A percentile compares a stretch with the other conserved stretches of the same genome.
These are phyloP conservation scores for Chaetomium sp. DNA, from an alignment of 2,329 filamentous ascomycete genomes.

Conservation along the genomic window DNA sequence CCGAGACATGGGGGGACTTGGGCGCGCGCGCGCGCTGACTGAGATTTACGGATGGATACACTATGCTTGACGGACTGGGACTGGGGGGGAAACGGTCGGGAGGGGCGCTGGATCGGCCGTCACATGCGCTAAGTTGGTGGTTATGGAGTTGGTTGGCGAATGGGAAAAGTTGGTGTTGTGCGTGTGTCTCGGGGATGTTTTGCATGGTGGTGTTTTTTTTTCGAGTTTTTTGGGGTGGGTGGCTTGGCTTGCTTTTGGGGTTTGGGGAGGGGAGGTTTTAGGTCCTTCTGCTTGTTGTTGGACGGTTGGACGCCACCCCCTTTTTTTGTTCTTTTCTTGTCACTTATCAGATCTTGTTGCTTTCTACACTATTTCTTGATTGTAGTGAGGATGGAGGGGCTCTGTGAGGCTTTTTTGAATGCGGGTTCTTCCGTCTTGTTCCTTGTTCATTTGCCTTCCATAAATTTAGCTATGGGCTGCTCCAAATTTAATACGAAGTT, in stretches of 20 bases:
- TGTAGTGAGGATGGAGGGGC: neutral
- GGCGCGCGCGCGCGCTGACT: neutral
- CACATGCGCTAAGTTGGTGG: neutral
- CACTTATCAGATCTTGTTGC: constrained; percentile 1
- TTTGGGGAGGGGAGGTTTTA: neutral
- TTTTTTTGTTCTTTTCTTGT: neutral
- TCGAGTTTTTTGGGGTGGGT: neutral
- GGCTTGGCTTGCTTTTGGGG: neutral
- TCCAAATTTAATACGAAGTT: no score
- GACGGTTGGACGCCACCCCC: constrained; percentile 10
- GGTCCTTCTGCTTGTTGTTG: neutral
- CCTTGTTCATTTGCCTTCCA: neutral
- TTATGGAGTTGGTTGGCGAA: neutral
- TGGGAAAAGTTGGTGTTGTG: neutral
- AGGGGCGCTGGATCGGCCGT: neutral
- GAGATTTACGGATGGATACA: no score
- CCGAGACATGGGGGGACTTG: neutral
- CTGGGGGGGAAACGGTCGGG: neutral
- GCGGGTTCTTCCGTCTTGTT: neutral
- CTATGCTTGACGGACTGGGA: neutral
- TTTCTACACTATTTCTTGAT: neutral
- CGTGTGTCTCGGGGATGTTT: neutral
- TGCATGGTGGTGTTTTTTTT: neutral
- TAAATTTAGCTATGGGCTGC: no score
- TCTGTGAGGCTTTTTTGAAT: neutral